phyloP scores from a whole-genome alignment of 768 basidiomycete species.

The Phaeolepiota aurea region DNA sequence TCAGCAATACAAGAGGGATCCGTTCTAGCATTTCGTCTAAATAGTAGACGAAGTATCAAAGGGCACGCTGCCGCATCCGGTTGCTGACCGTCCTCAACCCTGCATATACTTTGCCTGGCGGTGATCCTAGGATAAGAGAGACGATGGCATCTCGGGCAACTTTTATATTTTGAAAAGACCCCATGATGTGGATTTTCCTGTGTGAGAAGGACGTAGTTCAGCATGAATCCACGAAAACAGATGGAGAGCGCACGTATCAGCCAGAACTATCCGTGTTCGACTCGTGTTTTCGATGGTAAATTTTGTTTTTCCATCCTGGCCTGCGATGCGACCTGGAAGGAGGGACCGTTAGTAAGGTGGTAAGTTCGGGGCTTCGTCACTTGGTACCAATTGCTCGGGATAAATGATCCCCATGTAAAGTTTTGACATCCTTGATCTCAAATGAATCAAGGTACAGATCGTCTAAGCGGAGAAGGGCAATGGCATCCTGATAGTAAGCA shows the following conservation, averaged over 20 bases:
- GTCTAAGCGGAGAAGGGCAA: conserved; percentile 90
- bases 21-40: not conserved
- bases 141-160: conserved; percentile 95
- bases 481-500: conserved; percentile 86
- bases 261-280: conserved; percentile 95
- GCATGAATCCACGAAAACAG: not conserved
- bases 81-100: conserved; percentile 86
- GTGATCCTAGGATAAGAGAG: conserved; percentile 89
- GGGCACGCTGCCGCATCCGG: conserved; percentile 86
- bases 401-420: conserved; percentile 93
- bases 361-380: not conserved
- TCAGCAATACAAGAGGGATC: no score
- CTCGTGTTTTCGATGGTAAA: conserved; percentile 98
- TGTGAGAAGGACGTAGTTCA: conserved; percentile 4
- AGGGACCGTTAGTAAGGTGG: conserved; percentile 5
- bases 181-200: conserved; percentile 97
- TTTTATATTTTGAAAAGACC: conserved; percentile 98
- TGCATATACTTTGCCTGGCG: conserved; percentile 91
- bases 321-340: conserved; percentile 83
- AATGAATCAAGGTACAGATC: conserved; percentile 98
- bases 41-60: conserved; percentile 27
- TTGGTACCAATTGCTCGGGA: conserved; percentile 86
- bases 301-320: conserved; percentile 97
- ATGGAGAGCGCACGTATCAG: conserved; percentile 84
- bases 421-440: conserved; percentile 99